A percentile compares a stretch with the other conserved stretches of the same genome.
Conservation (phyloP, 2,329 filamentous ascomycete species). For the Rhexocercosporidium sp. region DNA sequence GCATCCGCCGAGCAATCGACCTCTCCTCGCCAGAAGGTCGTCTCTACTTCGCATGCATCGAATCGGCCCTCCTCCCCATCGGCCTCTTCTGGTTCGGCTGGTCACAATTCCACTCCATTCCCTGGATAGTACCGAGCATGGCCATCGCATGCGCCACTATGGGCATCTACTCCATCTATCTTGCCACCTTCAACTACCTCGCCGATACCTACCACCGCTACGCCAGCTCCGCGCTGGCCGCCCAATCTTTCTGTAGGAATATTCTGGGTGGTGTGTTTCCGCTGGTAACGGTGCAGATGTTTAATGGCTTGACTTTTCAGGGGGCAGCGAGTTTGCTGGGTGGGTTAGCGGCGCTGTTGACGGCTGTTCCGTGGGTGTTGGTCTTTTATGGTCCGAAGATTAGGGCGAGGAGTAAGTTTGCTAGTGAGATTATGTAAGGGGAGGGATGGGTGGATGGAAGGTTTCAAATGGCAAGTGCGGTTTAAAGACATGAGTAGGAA, state of each 20-base stretch:
- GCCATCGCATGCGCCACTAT: constrained; percentile 78
- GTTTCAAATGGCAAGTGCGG: neutral
- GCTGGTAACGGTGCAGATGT: constrained; percentile 75
- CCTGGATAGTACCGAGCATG: constrained; percentile 75
- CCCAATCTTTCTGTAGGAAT: constrained; percentile 86
- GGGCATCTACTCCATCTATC: constrained; percentile 85
- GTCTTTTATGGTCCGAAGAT: constrained; percentile 80
- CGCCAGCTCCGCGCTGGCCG: constrained; percentile 83
- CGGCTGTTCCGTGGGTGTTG: constrained; percentile 85
- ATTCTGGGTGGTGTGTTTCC: constrained; percentile 83
- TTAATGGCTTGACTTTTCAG: constrained; percentile 71
- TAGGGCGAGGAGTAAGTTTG: constrained; percentile 76
- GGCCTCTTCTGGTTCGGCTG: constrained; percentile 81
- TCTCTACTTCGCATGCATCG: constrained; percentile 82
- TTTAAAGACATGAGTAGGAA: neutral
- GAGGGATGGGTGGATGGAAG: neutral
- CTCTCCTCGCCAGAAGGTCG: constrained; percentile 71
- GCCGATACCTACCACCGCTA: constrained; percentile 87
- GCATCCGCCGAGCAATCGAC: constrained; percentile 32
- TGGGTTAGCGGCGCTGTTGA: constrained; percentile 67
- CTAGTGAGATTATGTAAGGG: constrained; percentile 44
- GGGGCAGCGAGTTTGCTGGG: constrained; percentile 78
- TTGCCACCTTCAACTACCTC: constrained; percentile 91
- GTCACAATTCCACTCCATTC: constrained; percentile 64
- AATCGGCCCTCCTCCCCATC: constrained; percentile 74